Percentiles rank a stretch among this genome's conserved stretches.
These are phyloP conservation scores for Panicum hallii DNA, from an alignment of 202 grass and related monocot genomes.

Conservation along the genomic window DNA sequence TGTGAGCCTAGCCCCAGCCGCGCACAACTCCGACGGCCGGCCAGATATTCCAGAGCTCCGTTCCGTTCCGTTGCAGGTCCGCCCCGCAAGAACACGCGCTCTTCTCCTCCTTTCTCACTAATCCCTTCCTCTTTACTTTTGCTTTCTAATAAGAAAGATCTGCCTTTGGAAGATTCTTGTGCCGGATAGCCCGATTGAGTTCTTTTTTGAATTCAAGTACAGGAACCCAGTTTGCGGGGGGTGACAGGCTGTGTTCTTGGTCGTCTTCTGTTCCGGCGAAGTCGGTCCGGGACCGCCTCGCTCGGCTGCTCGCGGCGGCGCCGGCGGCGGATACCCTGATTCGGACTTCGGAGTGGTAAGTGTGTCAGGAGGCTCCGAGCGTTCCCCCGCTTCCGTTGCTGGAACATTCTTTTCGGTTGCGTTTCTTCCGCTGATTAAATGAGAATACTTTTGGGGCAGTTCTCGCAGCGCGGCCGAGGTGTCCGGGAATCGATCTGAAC, in stretches of 20 bases:
- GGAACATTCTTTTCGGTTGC: not conserved
- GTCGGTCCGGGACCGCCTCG: not conserved
- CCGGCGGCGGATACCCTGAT: not conserved
- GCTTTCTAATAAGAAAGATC: not conserved
- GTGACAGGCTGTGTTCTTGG: not conserved
- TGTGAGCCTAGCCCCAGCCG: not conserved
- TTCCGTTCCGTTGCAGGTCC: not conserved
- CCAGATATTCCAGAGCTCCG: not conserved
- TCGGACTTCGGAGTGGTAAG: conserved; percentile 9
- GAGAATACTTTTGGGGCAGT: not conserved
- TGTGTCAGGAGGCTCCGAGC: not conserved
- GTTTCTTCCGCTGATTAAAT: not conserved
- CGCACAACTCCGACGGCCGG: not conserved
- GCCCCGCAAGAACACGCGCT: not conserved
- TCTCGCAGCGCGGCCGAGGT: not conserved
- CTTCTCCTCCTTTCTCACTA: not conserved
- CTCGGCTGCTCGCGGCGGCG: not conserved
- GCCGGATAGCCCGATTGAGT: not conserved
- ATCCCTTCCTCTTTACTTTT: not conserved
- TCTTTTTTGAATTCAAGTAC: not conserved
- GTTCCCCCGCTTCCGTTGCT: not conserved
- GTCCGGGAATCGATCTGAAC: not conserved
- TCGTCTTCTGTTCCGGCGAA: conserved; percentile 4
- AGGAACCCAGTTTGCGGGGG: not conserved
- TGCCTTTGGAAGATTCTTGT: not conserved